A percentile compares a stretch with the other conserved stretches of the same genome.
Conservation (phyloP, 2,329 filamentous ascomycete species). For the Botrytis deweyae region DNA sequence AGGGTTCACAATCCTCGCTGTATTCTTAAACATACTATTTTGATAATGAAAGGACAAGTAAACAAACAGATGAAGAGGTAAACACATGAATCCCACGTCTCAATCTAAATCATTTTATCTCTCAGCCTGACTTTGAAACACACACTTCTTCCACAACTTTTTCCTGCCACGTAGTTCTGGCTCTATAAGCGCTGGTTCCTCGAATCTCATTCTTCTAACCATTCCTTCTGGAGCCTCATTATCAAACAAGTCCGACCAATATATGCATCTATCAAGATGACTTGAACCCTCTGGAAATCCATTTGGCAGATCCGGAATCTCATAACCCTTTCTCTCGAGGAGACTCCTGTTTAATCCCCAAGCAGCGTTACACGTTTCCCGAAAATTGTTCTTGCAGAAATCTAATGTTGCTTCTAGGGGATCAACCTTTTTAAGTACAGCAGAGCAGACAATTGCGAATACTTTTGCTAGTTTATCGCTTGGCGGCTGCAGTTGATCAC, state of each 20-base stretch:
- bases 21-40: background rate
- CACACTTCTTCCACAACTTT: background rate
- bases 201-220: background rate
- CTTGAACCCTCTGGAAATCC: background rate
- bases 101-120: background rate
- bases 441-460: background rate
- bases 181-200: background rate
- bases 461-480: background rate
- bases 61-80: background rate
- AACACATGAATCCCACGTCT: background rate
- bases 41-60: background rate
- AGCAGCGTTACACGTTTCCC: background rate
- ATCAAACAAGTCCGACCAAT: background rate
- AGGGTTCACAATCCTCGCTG: background rate
- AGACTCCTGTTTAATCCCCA: background rate
- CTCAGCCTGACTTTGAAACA: background rate
- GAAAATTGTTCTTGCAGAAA: background rate
- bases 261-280: background rate
- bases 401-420: background rate
- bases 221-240: background rate
- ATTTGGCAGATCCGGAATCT: background rate
- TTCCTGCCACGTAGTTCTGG: background rate
- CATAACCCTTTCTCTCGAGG: too few relatives aligned
- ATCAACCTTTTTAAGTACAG: background rate
- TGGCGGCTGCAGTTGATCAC: background rate